phyloP scores from a whole-genome alignment of 2,329 filamentous ascomycete genomes.

The Diaporthe amygdali region DNA sequence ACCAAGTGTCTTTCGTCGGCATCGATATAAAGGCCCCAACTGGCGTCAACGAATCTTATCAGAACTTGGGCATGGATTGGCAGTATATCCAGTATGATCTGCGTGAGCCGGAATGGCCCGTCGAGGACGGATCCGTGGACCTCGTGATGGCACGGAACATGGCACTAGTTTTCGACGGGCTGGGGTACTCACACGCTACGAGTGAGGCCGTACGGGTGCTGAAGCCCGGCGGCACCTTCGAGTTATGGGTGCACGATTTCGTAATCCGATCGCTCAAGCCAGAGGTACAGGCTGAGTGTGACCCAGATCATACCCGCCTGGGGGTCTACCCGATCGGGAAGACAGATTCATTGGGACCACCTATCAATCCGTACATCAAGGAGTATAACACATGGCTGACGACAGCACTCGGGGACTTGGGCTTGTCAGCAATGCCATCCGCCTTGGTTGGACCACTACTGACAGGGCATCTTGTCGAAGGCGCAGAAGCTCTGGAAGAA shows the following conservation, averaged over 20 bases:
- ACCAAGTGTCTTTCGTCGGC: conserved; percentile 32
- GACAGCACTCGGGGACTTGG: conserved; percentile 60
- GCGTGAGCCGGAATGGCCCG: conserved; percentile 58
- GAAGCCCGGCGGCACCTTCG: conserved; percentile 63
- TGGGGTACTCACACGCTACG: conserved; percentile 63
- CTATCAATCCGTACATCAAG: conserved; percentile 65
- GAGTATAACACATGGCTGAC: conserved; percentile 66
- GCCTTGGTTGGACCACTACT: conserved; percentile 59
- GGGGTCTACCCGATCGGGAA: conserved; percentile 43
- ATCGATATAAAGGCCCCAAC: conserved; percentile 30
- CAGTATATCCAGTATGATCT: conserved; percentile 68
- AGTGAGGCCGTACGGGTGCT: conserved; percentile 64
- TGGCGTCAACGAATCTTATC: neutral
- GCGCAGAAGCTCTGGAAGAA: conserved; percentile 55
- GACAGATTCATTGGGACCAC: conserved; percentile 62
- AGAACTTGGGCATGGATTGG: conserved; percentile 36
- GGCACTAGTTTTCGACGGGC: conserved; percentile 52
- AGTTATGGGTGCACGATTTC: conserved; percentile 69
- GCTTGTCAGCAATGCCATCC: conserved; percentile 62
- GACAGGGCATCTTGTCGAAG: conserved; percentile 50
- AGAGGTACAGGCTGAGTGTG: conserved; percentile 55
- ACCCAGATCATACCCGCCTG: conserved; percentile 34
- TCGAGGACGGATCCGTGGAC: conserved; percentile 19
- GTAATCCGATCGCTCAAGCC: conserved; percentile 62
- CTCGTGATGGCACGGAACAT: conserved; percentile 23